A percentile compares a stretch with the other conserved stretches of the same genome.
Conservation (phyloP, 2,329 filamentous ascomycete species). For the Phaeosphaeriaceae sp. region DNA sequence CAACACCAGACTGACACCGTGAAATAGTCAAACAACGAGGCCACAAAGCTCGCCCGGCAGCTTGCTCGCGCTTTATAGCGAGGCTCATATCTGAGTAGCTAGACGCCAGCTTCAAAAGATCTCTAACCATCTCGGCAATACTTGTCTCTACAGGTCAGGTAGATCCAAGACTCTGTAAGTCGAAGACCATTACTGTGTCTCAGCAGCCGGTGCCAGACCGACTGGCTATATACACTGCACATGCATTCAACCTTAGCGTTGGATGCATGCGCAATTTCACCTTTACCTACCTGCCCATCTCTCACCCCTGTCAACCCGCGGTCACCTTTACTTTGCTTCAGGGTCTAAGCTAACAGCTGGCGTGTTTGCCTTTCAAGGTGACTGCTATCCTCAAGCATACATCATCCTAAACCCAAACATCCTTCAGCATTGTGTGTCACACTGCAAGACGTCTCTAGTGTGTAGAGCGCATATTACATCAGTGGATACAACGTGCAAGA, state of each 20-base stretch:
- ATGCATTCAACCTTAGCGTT: background rate
- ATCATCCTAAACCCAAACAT: conserved; percentile 9
- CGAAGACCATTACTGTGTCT: background rate
- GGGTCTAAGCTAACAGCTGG: conserved; percentile 15
- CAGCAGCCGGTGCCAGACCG: background rate
- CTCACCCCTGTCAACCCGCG: conserved; percentile 10
- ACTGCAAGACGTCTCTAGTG: conserved; percentile 10
- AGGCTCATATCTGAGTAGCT: background rate
- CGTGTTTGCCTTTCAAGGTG: conserved; percentile 20
- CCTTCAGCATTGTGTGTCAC: conserved; percentile 15
- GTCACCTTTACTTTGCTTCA: background rate
- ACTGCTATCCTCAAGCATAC: conserved; percentile 14
- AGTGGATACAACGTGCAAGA: conserved; percentile 18
- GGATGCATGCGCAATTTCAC: background rate
- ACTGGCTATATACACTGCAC: background rate
- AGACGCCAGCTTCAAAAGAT: background rate
- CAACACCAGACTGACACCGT: background rate
- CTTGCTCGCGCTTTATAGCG: background rate
- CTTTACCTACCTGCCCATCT: conserved; percentile 6
- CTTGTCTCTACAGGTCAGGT: background rate
- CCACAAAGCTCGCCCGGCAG: background rate
- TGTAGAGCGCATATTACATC: conserved; percentile 11
- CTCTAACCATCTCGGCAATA: background rate
- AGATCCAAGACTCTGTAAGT: background rate
- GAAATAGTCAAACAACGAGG: background rate